Evolutionary conservation across 306 rosid genomes (phyloP), one percentile per base, ranked within the genome.

Genomic region (Cicer arietinum): DNA sequence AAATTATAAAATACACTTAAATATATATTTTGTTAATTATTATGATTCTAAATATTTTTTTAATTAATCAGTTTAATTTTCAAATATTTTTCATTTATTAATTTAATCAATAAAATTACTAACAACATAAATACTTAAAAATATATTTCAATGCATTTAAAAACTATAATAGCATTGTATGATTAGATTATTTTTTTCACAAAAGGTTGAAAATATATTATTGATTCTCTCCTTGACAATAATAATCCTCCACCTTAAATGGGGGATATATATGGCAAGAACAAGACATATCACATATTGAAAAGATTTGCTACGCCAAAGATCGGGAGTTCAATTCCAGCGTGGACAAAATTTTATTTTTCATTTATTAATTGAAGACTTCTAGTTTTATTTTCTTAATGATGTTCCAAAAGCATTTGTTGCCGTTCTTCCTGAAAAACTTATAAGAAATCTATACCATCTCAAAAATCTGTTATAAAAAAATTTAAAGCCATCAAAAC

Each of bases 401-500:
- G 30, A 25, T 25, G 3, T 47, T 47, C 22, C 14, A 3, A 52
- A n/a, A 52, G 22, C 13, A 52, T 6, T 14, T 4, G 30, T 54
- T 54, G 11, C 10, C 13, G 11, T 59, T 30, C 43, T 58, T 25
- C 65, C 10, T 30, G 44, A n/a, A 61, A 61, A 14, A 63, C 45
- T 4, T 25, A 25, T 2, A 16, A 57, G 16, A 71, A 11, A 14
- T 57, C 52, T 58, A 37, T 57, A 69, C 30, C 41, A 44, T 73
- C 45, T 30, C 51, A 53, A 67, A 67, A 84, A 76, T 76, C 77
- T 66, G 56, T 9, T 13, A 59, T 14, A 60, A 65, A 48, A 39
- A 46, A 35, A 44, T 20, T 43, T 14, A 73, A 80, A 77, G 83
- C 83, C 88, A 58, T 44, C 14, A 80, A 80, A 84, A 48, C 52